Base-by-base conservation (phyloP, 768 basidiomycete species). In the Trametes meyenii region DNA sequence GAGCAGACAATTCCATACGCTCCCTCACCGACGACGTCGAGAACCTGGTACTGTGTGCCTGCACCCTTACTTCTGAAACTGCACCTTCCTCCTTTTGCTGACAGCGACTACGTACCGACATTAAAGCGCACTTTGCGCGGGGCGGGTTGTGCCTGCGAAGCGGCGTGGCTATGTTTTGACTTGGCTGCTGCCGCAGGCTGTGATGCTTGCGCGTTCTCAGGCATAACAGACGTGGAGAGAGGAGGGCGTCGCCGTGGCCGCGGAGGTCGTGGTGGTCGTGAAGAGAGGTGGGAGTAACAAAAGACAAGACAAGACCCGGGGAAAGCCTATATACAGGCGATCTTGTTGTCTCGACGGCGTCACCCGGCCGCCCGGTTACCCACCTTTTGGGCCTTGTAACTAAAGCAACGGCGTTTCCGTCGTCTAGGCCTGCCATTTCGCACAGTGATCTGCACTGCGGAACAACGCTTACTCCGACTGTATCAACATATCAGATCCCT, bases 1-100 rank as follows among this genome's bases (percentile, higher is more conserved):
- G 90, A 90, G 79, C 89, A 89, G 46, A 97, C 96, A 70, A 96
- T 86, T 40, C 95, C 96, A 75, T 96, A 96, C 14, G 94, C 95
- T 43, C 96, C 96, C 71, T 98, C 96, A 35, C 96, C 95, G 55
- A 95, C 92, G 62, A 92, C 86, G 74, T 93, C 90, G 50, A 90
- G 76, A 1, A 91, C 84, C 70, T 85, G 82, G 73, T 95, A 96
- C 45, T 75, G 73, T 26, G 74, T 75, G 17, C 75, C 75, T 76
- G 62, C 23, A 13, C 16, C 11, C 35, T 35, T 7, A 45, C 46
- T 36, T 46, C 56, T 45, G 50, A 51, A 40, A 52, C 36, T 21
- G 50, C 48, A 10, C 50, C 21, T 46, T 8, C 42, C 23, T 35
- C 42, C 33, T 38, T 29, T 58, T 21, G 23, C 29, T 12, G n/a